Conservation (phyloP, 495 filamentous ascomycete genomes). For the Terfezia boudieri region DNA sequence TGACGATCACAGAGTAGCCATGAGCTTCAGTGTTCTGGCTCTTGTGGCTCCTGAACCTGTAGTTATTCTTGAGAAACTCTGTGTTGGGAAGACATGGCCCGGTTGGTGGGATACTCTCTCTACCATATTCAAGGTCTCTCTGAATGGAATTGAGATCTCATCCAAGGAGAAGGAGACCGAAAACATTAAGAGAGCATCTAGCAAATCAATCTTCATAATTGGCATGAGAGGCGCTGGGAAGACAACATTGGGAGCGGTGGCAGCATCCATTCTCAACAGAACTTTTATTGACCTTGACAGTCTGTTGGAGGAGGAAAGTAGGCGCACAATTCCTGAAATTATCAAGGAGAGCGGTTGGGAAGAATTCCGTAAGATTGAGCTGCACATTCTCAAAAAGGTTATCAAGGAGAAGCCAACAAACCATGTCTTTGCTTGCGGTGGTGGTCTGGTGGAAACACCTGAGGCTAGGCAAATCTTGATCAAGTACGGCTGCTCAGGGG, state of each 20-base stretch:
- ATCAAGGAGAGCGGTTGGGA: constrained; percentile 65
- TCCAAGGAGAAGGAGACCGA: constrained; percentile 19
- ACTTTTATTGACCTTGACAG: constrained; percentile 72
- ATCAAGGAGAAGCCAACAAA: constrained; percentile 51
- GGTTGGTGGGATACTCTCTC: constrained; percentile 90
- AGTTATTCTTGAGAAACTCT: constrained; percentile 70
- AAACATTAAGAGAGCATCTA: constrained; percentile 12
- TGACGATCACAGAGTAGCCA: constrained; percentile 93
- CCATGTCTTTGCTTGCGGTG: constrained; percentile 80
- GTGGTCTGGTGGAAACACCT: constrained; percentile 74
- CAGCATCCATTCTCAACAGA: constrained; percentile 46
- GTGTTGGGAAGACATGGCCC: constrained; percentile 97
- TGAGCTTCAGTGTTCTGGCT: constrained; percentile 90
- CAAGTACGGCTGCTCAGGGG: constrained; percentile 54
- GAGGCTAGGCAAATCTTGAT: constrained; percentile 56
- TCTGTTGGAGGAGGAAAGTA: constrained; percentile 51
- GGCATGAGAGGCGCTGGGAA: constrained; percentile 97
- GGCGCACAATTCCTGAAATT: constrained; percentile 63
- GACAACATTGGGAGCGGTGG: constrained; percentile 76
- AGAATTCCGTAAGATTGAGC: constrained; percentile 63
- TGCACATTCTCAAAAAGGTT: constrained; percentile 45
- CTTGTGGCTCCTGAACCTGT: constrained; percentile 50
- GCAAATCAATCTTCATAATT: constrained; percentile 67
- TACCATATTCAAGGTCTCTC: constrained; percentile 45
- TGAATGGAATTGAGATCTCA: constrained; percentile 46